Conservation (phyloP, 495 filamentous ascomycete species). For the Cairneyella variabilis region DNA sequence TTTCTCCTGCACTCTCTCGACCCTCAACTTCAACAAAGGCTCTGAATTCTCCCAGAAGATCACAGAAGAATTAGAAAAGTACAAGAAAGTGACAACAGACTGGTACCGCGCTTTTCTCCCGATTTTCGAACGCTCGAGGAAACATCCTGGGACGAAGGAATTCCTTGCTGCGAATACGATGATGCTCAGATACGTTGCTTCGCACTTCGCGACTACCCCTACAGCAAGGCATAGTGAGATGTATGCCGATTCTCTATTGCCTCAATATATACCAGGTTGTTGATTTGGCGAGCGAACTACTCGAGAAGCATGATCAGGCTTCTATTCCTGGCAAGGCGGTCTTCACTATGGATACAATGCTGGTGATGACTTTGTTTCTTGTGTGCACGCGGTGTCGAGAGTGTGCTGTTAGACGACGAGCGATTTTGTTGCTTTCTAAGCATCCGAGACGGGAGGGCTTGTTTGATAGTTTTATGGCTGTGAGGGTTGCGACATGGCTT, state of each 20-base stretch:
- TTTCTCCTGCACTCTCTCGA: not conserved
- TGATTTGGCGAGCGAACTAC: not conserved
- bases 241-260: not conserved
- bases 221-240: not conserved
- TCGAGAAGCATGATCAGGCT: not conserved
- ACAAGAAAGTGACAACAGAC: not conserved
- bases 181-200: not conserved
- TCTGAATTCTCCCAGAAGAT: not conserved
- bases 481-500: slow-evolving; percentile 50
- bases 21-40: not conserved
- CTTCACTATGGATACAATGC: slow-evolving; percentile 43
- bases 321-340: not conserved
- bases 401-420: slow-evolving; percentile 46
- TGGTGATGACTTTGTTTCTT: slow-evolving; percentile 52
- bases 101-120: slow-evolving; percentile 2
- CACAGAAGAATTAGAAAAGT: not conserved
- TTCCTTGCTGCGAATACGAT: not conserved
- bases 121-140: not conserved
- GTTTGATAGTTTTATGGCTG: slow-evolving; percentile 57
- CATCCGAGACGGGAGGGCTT: slow-evolving; percentile 57
- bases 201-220: not conserved
- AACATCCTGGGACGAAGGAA: slow-evolving; percentile 1
- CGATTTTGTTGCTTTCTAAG: slow-evolving; percentile 49
- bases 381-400: slow-evolving; percentile 59
- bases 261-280: not conserved